A percentile compares a stretch with the other conserved stretches of the same genome.
These are phyloP conservation scores for Pleurotus ostreatus DNA, from an alignment of 768 basidiomycete species.

Conservation along the genomic window DNA sequence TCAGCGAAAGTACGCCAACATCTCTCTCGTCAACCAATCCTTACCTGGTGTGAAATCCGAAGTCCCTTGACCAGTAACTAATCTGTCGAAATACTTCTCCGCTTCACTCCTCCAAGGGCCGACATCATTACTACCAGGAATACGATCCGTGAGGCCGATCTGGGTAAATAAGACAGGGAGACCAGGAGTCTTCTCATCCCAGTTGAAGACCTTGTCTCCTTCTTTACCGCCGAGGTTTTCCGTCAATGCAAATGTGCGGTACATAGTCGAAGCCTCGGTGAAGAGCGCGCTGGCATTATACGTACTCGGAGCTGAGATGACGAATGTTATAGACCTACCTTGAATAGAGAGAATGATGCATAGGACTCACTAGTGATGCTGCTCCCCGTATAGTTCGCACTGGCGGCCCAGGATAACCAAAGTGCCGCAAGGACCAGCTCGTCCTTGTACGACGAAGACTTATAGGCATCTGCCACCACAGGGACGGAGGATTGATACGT, in stretches of 20 bases:
- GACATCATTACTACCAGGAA: slow-evolving; percentile 46
- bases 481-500: slow-evolving; percentile 74
- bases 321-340: no score
- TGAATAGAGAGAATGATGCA: no score
- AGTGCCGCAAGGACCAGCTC: slow-evolving; percentile 75
- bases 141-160: slow-evolving; percentile 53
- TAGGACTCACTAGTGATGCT: neutral
- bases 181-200: slow-evolving; percentile 83
- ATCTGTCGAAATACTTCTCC: slow-evolving; percentile 72
- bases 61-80: slow-evolving; percentile 54
- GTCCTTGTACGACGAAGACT: slow-evolving; percentile 68
- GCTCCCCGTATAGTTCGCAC: neutral
- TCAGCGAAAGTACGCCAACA: neutral
- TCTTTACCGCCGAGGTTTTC: slow-evolving; percentile 38
- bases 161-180: slow-evolving; percentile 74
- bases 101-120: slow-evolving; percentile 65
- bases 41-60: slow-evolving; percentile 62
- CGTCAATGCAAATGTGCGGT: slow-evolving; percentile 22
- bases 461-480: slow-evolving; percentile 56
- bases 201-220: slow-evolving; percentile 63
- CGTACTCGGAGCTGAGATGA: neutral
- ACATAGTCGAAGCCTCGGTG: slow-evolving; percentile 34
- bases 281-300: neutral
- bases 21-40: slow-evolving; percentile 9
- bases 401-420: slow-evolving; percentile 69